These are phyloP conservation scores for Stachybotrys elegans DNA, from an alignment of 2,329 filamentous ascomycete genomes.

Conservation along the genomic window DNA sequence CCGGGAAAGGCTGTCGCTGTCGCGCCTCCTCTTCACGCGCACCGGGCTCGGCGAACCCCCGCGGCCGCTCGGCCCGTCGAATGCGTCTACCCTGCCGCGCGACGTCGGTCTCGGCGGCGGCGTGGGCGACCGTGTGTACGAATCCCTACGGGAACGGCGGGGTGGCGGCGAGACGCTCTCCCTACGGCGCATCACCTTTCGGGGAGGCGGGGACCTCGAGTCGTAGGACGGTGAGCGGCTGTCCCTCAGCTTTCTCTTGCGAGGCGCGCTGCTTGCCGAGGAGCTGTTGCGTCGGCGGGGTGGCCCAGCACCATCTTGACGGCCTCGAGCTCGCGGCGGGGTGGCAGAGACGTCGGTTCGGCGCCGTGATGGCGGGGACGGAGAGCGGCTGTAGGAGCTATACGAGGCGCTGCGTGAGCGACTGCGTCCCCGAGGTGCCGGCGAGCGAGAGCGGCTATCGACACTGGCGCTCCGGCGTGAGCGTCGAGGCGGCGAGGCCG, in stretches of 20 bases:
- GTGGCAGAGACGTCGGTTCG: slow-evolving; percentile 14
- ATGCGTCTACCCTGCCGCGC: not conserved
- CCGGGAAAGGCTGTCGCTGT: slow-evolving; percentile 24
- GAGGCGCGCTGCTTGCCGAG: slow-evolving; percentile 23
- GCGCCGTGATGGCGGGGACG: slow-evolving; percentile 14
- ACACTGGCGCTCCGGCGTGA: slow-evolving; percentile 17
- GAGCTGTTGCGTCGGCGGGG: slow-evolving; percentile 25
- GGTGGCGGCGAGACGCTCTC: slow-evolving; percentile 14
- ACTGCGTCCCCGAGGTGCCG: slow-evolving; percentile 20
- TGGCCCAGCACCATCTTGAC: slow-evolving; percentile 10
- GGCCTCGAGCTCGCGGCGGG: slow-evolving; percentile 17
- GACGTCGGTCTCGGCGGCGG: slow-evolving; percentile 11
- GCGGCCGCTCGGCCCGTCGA: slow-evolving; percentile 5
- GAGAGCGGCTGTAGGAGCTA: slow-evolving; percentile 15
- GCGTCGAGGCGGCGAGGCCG: slow-evolving; percentile 23
- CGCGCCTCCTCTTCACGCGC: slow-evolving; percentile 22
- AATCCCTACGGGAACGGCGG: slow-evolving; percentile 13
- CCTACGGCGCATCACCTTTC: slow-evolving; percentile 13
- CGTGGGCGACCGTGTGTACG: slow-evolving; percentile 18
- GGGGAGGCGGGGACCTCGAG: slow-evolving; percentile 22
- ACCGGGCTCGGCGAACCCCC: slow-evolving; percentile 18
- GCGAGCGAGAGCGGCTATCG: slow-evolving; percentile 22
- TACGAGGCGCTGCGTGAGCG: slow-evolving; percentile 17
- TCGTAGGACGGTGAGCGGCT: slow-evolving; percentile 26
- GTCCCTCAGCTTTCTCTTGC: slow-evolving; percentile 15